Conservation (phyloP, 2,329 filamentous ascomycete species). For the Pezicula neosporulosa region DNA sequence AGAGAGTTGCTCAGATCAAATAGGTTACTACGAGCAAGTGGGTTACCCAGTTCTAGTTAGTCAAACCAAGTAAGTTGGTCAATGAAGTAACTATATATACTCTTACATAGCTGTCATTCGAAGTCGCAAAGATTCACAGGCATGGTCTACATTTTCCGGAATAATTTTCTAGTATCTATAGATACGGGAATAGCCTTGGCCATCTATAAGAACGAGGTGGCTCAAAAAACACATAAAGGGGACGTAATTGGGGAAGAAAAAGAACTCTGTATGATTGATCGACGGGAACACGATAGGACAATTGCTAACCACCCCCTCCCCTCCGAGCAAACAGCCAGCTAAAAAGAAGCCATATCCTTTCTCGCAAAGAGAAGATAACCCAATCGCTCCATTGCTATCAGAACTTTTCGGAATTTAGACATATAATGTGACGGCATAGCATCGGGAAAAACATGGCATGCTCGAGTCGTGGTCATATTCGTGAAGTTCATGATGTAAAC, state of each 20-base stretch:
- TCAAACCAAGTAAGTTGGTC: no score
- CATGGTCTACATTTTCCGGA: no score
- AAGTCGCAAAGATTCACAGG: no score
- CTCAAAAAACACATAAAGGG: slow-evolving; percentile 15
- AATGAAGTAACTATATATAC: no score
- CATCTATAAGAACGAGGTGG: slow-evolving; percentile 16
- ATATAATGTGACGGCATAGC: slow-evolving; percentile 24
- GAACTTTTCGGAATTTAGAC: slow-evolving; percentile 31
- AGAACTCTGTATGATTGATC: slow-evolving; percentile 27
- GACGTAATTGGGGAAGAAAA: slow-evolving; percentile 15
- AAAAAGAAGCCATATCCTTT: slow-evolving; percentile 18
- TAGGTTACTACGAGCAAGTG: no score
- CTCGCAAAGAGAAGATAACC: slow-evolving; percentile 23
- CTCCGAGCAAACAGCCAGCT: slow-evolving; percentile 27
- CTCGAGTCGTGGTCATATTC: slow-evolving; percentile 28
- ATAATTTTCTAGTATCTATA: no score
- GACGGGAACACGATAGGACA: slow-evolving; percentile 22
- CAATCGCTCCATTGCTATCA: slow-evolving; percentile 28
- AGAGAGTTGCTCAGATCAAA: no score
- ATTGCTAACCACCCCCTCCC: slow-evolving; percentile 18
- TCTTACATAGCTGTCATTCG: no score
- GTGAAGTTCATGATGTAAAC: slow-evolving; percentile 29
- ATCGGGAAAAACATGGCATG: slow-evolving; percentile 21
- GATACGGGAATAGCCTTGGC: background rate
- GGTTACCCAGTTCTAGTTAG: no score